Base-by-base conservation (phyloP, 2,329 filamentous ascomycete species). In the Microascus cirrosus region DNA sequence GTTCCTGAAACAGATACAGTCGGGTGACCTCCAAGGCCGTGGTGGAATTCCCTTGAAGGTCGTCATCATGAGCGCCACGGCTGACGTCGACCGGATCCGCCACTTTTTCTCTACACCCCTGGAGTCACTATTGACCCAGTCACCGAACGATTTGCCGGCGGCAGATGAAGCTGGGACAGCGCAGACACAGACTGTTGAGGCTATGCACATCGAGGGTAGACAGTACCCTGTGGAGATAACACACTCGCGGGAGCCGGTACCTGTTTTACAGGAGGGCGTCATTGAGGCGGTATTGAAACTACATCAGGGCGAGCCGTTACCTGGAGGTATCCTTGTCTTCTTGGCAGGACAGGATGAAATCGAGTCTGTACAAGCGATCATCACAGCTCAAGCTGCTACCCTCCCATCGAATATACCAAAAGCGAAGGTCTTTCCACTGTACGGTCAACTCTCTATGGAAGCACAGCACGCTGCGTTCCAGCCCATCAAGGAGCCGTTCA, bases 61-160 rank as follows among this genome's bases (percentile, higher is more conserved):
- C 3, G 82, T 96, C 36, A 83, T 97, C 67, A 99, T 99, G 94
- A 96, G 92, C 78, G 94, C 94, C 55, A 99, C 94, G 7, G 90
- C 91, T 42, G 90, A 97, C 69, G 85, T 96, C 59, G 86, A 93
- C 60, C 83, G 81, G 58, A 83, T 97, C 35, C 78, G 83, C 51
- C 74, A 76, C 0, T 97, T 96, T 69, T 96, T 97, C 73, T 72
- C 74, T 20, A 25, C n/a, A 2, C n/a, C 52, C 15, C 32, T 0
- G 0, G 57, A 56, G 1, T n/a, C 36, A 0, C 39, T 35, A 11
- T n/a, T 8, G 28, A 54, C 22, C 50, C 57, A 3, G 54, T 42
- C 8, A 39, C 22, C 11, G 35, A 15, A 18, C 35, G 25, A 58
- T 25, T 3, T 22, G 22, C 35, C 32, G 20, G 36, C 22, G 1